Evolutionary conservation across 768 basidiomycete species (phyloP).

Genomic region (Termitomyces bulborhizus): DNA sequence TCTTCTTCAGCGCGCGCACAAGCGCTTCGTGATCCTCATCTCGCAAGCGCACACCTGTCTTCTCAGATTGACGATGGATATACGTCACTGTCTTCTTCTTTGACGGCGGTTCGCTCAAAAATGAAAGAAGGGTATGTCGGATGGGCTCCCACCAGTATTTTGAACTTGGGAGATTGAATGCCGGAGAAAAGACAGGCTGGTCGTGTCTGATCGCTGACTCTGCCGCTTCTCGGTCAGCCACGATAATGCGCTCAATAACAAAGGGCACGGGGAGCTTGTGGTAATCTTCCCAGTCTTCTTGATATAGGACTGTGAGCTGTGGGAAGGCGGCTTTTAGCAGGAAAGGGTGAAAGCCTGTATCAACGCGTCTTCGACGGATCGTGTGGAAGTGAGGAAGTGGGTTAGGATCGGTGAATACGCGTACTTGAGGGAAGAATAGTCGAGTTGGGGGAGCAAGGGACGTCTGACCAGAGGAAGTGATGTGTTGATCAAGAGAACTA

Average conservation of each 20-base stretch:
- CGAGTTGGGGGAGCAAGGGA: constrained; percentile 64
- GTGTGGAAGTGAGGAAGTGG: constrained; percentile 27
- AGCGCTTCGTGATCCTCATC: constrained; percentile 55
- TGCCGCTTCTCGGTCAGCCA: constrained; percentile 74
- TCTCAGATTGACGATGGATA: constrained; percentile 54
- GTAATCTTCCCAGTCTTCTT: constrained; percentile 76
- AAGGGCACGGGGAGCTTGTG: constrained; percentile 62
- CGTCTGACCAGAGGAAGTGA: constrained; percentile 37
- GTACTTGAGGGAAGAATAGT: constrained; percentile 66
- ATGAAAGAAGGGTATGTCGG: constrained; percentile 34
- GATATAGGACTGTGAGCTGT: constrained; percentile 56
- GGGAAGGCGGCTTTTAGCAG: constrained; percentile 74
- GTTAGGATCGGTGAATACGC: constrained; percentile 47
- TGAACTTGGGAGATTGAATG: constrained; percentile 39
- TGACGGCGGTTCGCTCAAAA: constrained; percentile 29
- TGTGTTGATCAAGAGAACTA: constrained; percentile 48
- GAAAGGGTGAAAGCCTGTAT: constrained; percentile 67
- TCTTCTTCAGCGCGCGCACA: constrained; percentile 44
- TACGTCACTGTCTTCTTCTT: constrained; percentile 55
- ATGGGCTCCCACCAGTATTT: constrained; percentile 69
- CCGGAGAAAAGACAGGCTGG: constrained; percentile 36
- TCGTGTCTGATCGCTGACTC: constrained; percentile 18
- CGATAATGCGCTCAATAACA: constrained; percentile 66
- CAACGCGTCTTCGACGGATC: constrained; percentile 38
- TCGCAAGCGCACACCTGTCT: constrained; percentile 42